Conservation (phyloP, 2,329 filamentous ascomycete genomes). For the Pestalotiopsis sp. region DNA sequence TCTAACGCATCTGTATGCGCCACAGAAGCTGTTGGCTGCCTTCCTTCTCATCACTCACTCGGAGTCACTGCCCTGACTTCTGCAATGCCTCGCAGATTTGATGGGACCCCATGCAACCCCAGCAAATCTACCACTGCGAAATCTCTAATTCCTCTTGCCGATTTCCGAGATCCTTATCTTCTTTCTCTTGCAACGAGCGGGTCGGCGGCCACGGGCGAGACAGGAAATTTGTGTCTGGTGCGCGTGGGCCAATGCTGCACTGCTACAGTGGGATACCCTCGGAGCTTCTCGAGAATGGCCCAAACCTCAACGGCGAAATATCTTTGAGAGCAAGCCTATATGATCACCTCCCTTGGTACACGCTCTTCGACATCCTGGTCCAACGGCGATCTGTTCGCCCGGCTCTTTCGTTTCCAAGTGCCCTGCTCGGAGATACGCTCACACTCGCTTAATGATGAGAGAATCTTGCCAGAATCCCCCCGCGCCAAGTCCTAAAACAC, state of each 20-base stretch:
- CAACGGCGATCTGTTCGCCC: background rate
- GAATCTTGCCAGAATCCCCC: background rate
- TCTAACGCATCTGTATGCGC: background rate
- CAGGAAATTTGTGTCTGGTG: background rate
- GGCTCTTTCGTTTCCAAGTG: background rate
- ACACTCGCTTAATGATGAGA: background rate
- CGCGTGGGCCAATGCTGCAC: background rate
- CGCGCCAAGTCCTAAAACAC: conserved; percentile 9
- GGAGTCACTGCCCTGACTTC: background rate
- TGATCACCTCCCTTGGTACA: background rate
- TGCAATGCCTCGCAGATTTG: background rate
- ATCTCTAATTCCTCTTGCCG: background rate
- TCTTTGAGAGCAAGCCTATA: too few relatives aligned
- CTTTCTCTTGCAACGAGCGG: background rate
- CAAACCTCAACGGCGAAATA: too few relatives aligned
- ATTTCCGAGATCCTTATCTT: background rate
- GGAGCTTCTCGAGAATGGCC: too few relatives aligned
- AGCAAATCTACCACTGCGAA: background rate
- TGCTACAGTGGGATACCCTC: background rate
- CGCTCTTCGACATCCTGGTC: background rate
- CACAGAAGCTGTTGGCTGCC: background rate
- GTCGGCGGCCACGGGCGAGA: background rate
- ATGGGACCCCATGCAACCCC: background rate
- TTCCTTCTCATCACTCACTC: background rate
- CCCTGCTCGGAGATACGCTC: background rate